Conservation (phyloP, 805 yeast species). For the Starmera pachycereana region DNA sequence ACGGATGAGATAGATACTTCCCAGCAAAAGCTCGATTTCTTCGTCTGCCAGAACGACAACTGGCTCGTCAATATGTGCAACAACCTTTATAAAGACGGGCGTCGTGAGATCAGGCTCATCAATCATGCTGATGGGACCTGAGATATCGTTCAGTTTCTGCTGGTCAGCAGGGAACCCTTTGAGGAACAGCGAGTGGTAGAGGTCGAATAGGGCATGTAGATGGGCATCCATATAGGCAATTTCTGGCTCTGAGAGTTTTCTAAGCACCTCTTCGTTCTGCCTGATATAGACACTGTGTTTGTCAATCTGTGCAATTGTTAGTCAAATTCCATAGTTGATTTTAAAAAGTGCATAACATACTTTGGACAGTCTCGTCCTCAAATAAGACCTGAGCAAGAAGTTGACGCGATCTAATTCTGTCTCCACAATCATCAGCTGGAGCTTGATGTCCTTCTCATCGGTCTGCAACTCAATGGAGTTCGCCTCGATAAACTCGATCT, state of each 20-base stretch:
- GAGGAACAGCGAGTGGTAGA: slow-evolving; percentile 61
- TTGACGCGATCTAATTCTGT: slow-evolving; percentile 84
- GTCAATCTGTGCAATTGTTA: slow-evolving; percentile 45
- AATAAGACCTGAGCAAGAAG: slow-evolving; percentile 69
- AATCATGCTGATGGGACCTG: slow-evolving; percentile 64
- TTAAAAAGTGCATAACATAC: slow-evolving; percentile 1
- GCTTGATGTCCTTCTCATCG: slow-evolving; percentile 54
- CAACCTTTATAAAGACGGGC: slow-evolving; percentile 65
- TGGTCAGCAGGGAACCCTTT: slow-evolving; percentile 55
- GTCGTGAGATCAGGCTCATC: slow-evolving; percentile 64
- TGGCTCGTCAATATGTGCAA: slow-evolving; percentile 21
- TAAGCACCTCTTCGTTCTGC: slow-evolving; percentile 25
- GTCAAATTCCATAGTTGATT: not conserved
- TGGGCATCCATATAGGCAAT: slow-evolving; percentile 58
- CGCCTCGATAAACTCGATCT: slow-evolving; percentile 66
- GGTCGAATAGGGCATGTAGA: slow-evolving; percentile 47
- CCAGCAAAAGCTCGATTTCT: slow-evolving; percentile 43
- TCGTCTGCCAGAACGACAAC: slow-evolving; percentile 39
- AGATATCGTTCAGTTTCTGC: slow-evolving; percentile 66
- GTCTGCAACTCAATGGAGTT: slow-evolving; percentile 71
- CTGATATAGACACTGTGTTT: slow-evolving; percentile 51
- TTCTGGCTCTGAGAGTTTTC: slow-evolving; percentile 50
- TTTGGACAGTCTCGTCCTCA: slow-evolving; percentile 49
- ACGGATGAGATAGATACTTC: slow-evolving; percentile 68
- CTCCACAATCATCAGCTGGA: slow-evolving; percentile 77